These are phyloP conservation scores for Macrocybe gigantea DNA, from an alignment of 768 basidiomycete genomes.

Conservation along the genomic window DNA sequence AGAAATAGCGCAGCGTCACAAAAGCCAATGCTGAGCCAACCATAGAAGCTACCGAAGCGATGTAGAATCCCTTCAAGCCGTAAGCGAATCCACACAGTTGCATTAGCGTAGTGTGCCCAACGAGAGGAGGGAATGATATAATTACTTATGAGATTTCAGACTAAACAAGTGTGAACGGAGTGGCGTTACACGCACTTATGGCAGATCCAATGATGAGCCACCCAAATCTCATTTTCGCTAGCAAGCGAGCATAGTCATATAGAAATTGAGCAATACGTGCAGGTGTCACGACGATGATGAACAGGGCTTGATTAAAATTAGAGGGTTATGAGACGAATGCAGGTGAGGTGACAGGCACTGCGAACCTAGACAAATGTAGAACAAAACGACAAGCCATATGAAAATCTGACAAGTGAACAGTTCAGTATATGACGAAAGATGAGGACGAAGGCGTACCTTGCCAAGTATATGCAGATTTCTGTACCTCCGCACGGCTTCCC, in stretches of 20 bases:
- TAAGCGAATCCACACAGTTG: conserved; percentile 81
- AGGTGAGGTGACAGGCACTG: background rate
- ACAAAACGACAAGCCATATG: conserved; percentile 51
- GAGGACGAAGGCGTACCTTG: conserved; percentile 37
- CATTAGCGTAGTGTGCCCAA: conserved; percentile 62
- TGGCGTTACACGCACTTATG: conserved; percentile 38
- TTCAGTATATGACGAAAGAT: conserved; percentile 8
- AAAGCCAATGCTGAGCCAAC: conserved; percentile 63
- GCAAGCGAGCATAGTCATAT: conserved; percentile 61
- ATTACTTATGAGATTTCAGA: conserved; percentile 24
- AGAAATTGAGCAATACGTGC: conserved; percentile 61
- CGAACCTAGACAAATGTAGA: conserved; percentile 45
- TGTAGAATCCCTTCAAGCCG: conserved; percentile 69
- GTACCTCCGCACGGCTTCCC: conserved; percentile 34
- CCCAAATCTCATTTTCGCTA: conserved; percentile 56
- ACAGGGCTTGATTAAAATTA: conserved; percentile 18
- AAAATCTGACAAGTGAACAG: conserved; percentile 35
- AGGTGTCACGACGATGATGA: conserved; percentile 53
- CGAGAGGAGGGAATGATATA: conserved; percentile 52
- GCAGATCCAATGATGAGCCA: conserved; percentile 48
- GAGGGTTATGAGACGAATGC: background rate
- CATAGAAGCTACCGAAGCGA: conserved; percentile 56
- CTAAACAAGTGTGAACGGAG: conserved; percentile 1
- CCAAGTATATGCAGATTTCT: conserved; percentile 42
- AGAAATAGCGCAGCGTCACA: conserved; percentile 50